phyloP scores from a whole-genome alignment of 306 rosid genomes.

The Fragaria nilgerrensis region DNA sequence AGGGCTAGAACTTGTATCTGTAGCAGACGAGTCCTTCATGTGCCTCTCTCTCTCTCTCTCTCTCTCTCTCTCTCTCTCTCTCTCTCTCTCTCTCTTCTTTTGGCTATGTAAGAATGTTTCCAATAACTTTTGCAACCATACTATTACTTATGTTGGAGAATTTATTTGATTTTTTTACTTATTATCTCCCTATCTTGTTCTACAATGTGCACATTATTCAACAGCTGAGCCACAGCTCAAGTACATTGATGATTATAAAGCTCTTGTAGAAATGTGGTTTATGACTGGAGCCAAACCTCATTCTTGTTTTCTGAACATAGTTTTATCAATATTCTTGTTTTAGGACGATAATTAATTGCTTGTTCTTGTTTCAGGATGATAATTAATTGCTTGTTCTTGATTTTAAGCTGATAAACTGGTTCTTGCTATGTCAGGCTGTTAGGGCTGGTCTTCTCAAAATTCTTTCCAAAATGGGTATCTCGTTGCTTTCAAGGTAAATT shows the following conservation, averaged over 20 bases:
- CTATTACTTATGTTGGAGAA: neutral
- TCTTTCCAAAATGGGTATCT: conserved; percentile 96
- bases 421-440: conserved; percentile 64
- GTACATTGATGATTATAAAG: neutral
- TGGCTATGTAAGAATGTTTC: neutral
- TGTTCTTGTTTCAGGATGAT: neutral
- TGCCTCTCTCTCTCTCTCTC: no score
- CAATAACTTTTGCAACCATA: neutral
- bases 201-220: neutral
- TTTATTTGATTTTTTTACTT: neutral
- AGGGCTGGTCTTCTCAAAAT: conserved; percentile 93
- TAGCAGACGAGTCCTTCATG: no score
- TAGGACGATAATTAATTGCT: neutral
- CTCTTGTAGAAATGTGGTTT: neutral
- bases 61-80: no score
- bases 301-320: no score
- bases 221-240: neutral
- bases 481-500: conserved; percentile 86
- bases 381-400: neutral
- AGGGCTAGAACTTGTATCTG: no score
- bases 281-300: neutral
- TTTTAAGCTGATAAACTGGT: conserved; percentile 21
- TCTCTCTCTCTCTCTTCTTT: no score
- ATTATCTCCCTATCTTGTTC: neutral
- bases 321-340: neutral